Evolutionary conservation across 2,329 filamentous ascomycete species (phyloP), one percentile per base, ranked within the genome.

Genomic region (Exophiala lecanii-corni): DNA sequence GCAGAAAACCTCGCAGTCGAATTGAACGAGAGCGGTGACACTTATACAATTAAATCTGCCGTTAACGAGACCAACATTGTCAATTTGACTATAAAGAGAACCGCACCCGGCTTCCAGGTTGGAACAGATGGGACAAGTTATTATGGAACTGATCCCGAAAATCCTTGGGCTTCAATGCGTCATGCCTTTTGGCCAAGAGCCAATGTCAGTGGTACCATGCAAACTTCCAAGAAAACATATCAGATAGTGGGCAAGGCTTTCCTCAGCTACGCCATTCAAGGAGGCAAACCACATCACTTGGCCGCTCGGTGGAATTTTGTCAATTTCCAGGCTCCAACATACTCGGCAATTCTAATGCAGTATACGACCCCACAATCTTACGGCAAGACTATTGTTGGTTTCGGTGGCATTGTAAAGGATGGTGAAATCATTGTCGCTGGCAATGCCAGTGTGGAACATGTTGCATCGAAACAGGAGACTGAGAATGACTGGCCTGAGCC

Each of bases 281-380:
- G 89, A 63, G 97, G 97, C 91, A 98, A 98, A 76, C 92, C 92
- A 30, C 92, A 98, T 66, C 94, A 98, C 63, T 86, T 89, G 79
- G 81, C 91, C 49, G 81, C 86, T 20, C 81, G 78, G 51, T 98
- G 92, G 92, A 95, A 92, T 68, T 98, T 96, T 71, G 75, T 79
- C 66, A 80, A 89, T 68, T 95, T 95, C 72, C 89, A 97, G 63
- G 83, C 86, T 10, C 84, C 88, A 16, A 87, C 74, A 15, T 85
- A 88, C 70, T 92, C 89, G 19, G 91, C 89, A 19, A 70, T 94
- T 54, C 73, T 97, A 72, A 98, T 98, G 92, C 86, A 97, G 66
- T 98, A 82, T 66, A 94, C 81, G 26, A 98, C 92, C 1, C 94
- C 92, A 19, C 81, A 86, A 3, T 96, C 91, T 3, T 98, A 98